Evolutionary conservation across 192 early-diverging fungal genomes (phyloP), one percentile per base, ranked within the genome.

Genomic region (Backusella macrospora): DNA sequence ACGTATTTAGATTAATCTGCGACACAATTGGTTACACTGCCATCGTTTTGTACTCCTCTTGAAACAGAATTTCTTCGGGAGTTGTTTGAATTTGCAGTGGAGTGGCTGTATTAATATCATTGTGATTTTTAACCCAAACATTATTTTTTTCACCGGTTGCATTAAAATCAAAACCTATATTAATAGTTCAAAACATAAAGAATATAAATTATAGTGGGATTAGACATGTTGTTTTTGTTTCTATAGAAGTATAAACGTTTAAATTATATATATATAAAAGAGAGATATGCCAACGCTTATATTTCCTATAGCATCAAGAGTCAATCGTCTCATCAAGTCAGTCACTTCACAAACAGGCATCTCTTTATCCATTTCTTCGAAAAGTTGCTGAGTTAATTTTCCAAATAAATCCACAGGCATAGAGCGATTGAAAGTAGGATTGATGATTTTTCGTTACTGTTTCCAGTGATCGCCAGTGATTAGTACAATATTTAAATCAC

Each of bases 221-320:
- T 34, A 2, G 29, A 34, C 2, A 34, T 34, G 29, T 34, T 34
- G 29, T 34, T 34, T 34, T 34, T 34, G 29, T 2, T 34, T 34
- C 2, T 34, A 34, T 34, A 34, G 29, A 34, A 2, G 2, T 34
- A 34, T 34, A 34, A 34, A 34, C 2, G 29, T 34, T 34, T 34
- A 34, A 26, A 12, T 34, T 23, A 8, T 64, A 29, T 34, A 34
- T 34, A 34, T 34, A 34, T 34, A 34, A 34, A 34, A 2, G 13
- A 34, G 13, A 12, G 6, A 34, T 21, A 64, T 48, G 55, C 78
- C 78, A 71, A 79, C 74, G 5, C 78, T 73, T 48, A 69, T 49
- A 14, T 15, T 29, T 21, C 78, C 78, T 37, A 79, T 79, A 16
- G 64, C 67, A 55, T 79, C 73, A 42, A 79, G 65, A 0, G 78